A percentile compares a stretch with the other conserved stretches of the same genome.
Evolutionary conservation across 2,329 filamentous ascomycete genomes (phyloP).

Genomic region (Alternaria triticimaculans): DNA sequence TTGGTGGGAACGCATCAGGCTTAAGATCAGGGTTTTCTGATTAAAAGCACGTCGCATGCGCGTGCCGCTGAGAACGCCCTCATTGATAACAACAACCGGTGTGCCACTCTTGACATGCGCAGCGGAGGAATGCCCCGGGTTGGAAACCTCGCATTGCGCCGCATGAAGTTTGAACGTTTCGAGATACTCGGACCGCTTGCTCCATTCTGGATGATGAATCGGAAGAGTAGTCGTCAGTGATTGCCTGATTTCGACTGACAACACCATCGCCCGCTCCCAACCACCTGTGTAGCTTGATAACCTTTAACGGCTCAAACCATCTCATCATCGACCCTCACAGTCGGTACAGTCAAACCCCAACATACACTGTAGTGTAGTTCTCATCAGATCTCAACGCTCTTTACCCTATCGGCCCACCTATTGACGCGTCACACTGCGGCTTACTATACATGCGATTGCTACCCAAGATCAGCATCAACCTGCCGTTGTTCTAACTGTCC

Average conservation of each 20-base stretch:
- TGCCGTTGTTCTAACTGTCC: constrained; percentile 2
- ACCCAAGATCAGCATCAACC: constrained; percentile 8
- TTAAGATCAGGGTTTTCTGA: constrained; percentile 8
- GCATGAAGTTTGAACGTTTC: constrained; percentile 9
- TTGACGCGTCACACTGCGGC: constrained; percentile 10
- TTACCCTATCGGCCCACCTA: constrained; percentile 10
- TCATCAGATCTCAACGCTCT: background rate
- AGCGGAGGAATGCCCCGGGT: constrained; percentile 1
- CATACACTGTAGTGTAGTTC: background rate
- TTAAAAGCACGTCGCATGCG: constrained; percentile 1
- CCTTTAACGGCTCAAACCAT: background rate
- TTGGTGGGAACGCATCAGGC: background rate
- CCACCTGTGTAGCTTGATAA: background rate
- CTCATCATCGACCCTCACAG: background rate
- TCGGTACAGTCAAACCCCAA: constrained; percentile 1
- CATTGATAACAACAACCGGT: background rate
- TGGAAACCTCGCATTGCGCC: background rate
- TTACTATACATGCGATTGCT: background rate
- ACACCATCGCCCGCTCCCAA: background rate
- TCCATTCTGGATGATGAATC: constrained; percentile 5
- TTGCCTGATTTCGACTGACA: constrained; percentile 1
- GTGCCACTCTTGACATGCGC: background rate
- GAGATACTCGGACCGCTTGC: constrained; percentile 5
- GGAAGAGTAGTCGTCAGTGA: constrained; percentile 3
- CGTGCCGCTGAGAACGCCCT: constrained; percentile 4